Evolutionary conservation across 495 filamentous ascomycete genomes (phyloP), one percentile per base, ranked within the genome.

Genomic region (Aspergillus affinis): DNA sequence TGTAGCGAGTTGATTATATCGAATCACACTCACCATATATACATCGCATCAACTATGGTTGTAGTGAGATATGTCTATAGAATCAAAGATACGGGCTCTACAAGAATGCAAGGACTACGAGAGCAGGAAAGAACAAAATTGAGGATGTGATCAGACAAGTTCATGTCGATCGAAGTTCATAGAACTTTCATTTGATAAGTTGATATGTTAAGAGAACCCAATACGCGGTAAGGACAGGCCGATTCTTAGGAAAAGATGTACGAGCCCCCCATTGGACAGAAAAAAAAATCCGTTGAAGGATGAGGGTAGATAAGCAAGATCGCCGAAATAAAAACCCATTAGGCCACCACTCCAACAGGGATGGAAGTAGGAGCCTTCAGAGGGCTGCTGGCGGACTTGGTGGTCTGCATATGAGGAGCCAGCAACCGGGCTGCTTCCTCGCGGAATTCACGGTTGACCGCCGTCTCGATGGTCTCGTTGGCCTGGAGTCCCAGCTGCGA

Each of bases 401-500:
- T 68, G 10, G 76, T 70, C 68, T 73, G 72, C 69, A 74, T 58
- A 18, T 51, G 60, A 20, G 63, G 63, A n/a, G 58, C 45, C 23
- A 23, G 60, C 18, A 18, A 56, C 53, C 48, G 64, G 47, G 26
- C 46, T 3, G 64, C 65, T 19, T 67, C 66, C 54, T 62, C 66
- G 52, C 63, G 62, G 58, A 77, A 69, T 58, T 78, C 76, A 32
- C 77, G 76, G 36, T 63, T 62, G 30, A 78, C 71, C n/a, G 76
- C 72, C 29, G 57, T 55, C 55, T 80, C 76, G 19, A 78, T 58
- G 41, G 67, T 53, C 61, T 77, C 75, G 30, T 49, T 54, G 26
- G 84, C 73, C 29, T 77, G 76, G 58, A 96, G 77, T 29, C 87
- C 90, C 48, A 98, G 83, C 79, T 97, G 93, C 65, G 84, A 78